A percentile compares a stretch with the other conserved stretches of the same genome.
Evolutionary conservation across 805 yeast genomes (phyloP).

Genomic region (Kluyveromyces starmeri): DNA sequence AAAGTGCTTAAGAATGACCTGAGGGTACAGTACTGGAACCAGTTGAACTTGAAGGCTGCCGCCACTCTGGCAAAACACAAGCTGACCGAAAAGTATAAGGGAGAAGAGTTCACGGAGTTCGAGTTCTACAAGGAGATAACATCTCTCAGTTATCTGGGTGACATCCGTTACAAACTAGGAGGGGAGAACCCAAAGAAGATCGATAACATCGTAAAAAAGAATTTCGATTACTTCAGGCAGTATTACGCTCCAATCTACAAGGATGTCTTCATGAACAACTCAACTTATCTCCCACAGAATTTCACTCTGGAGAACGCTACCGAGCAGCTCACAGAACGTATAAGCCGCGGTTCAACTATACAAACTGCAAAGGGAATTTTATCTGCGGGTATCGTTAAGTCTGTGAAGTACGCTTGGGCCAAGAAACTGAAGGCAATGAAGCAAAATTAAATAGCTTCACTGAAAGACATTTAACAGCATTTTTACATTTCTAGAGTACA

Average conservation of each 20-base stretch:
- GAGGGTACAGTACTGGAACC: conserved; percentile 56
- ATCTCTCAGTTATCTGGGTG: conserved; percentile 79
- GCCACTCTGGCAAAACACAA: conserved; percentile 45
- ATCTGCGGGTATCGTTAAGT: conserved; percentile 75
- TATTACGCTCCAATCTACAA: conserved; percentile 59
- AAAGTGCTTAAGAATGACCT: conserved; percentile 60
- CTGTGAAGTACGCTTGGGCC: conserved; percentile 66
- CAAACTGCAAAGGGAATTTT: conserved; percentile 79
- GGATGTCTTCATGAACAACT: conserved; percentile 29
- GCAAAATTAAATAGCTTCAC: no score
- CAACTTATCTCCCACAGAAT: conserved; percentile 32
- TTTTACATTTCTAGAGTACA: no score
- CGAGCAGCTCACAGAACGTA: conserved; percentile 41
- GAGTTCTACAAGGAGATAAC: conserved; percentile 72
- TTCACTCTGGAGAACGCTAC: conserved; percentile 31
- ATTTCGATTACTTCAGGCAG: conserved; percentile 54
- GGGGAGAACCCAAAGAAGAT: conserved; percentile 93
- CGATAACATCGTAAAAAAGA: conserved; percentile 73
- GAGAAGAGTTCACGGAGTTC: conserved; percentile 40
- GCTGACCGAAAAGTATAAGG: conserved; percentile 26
- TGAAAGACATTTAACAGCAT: no score
- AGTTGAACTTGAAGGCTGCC: conserved; percentile 70
- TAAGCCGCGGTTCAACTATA: conserved; percentile 56
- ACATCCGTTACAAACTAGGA: conserved; percentile 71
- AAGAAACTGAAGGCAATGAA: conserved; percentile 40